Conservation (phyloP, 164 flowering plant species). For the Chimonanthus praecox region DNA sequence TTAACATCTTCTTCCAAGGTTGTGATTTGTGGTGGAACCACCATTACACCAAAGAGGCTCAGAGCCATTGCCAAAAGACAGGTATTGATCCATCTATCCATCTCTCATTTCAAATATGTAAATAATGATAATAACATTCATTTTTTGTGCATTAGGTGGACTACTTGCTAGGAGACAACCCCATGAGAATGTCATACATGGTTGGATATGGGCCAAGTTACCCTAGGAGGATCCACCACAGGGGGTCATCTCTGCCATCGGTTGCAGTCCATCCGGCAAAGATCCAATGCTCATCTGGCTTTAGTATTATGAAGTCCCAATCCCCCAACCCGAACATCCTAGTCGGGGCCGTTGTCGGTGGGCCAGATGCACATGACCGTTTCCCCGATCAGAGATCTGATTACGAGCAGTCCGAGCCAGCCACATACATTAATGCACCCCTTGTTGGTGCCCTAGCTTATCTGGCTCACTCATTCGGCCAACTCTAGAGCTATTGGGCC, state of each 20-base stretch:
- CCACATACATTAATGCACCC: constrained; percentile 81
- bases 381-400: constrained; percentile 73
- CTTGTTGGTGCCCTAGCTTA: constrained; percentile 73
- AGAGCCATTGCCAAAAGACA: constrained; percentile 61
- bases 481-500: constrained; percentile 30
- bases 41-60: constrained; percentile 48
- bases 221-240: constrained; percentile 81
- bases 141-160: constrained; percentile 51
- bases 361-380: constrained; percentile 63
- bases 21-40: constrained; percentile 61
- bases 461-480: constrained; percentile 87
- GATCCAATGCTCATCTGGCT: constrained; percentile 76
- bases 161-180: constrained; percentile 79
- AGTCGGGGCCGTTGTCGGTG: constrained; percentile 80
- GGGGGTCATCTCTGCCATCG: constrained; percentile 88
- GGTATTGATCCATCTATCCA: constrained; percentile 22
- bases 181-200: constrained; percentile 86
- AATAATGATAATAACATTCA: background rate
- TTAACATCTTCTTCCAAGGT: constrained; percentile 42
- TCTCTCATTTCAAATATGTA: background rate
- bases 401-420: constrained; percentile 83
- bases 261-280: constrained; percentile 50
- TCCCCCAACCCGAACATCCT: constrained; percentile 72
- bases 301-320: constrained; percentile 37
- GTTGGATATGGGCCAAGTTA: constrained; percentile 83